phyloP scores from a whole-genome alignment of 257 asterid genomes.

The Solanum appendiculatum region DNA sequence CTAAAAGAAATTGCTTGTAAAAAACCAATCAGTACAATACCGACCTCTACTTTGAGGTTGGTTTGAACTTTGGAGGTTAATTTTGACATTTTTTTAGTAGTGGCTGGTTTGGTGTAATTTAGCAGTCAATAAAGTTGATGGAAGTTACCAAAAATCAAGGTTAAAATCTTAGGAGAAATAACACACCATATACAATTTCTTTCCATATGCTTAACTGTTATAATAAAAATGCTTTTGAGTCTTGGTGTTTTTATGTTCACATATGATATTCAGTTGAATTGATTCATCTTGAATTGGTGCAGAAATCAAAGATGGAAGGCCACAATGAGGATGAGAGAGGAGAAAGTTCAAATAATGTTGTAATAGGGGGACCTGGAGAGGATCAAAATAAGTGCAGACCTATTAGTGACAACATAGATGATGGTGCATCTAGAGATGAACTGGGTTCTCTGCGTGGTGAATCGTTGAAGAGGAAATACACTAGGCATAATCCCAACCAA shows the following conservation, averaged over 20 bases:
- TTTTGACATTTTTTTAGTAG: too few species aligned
- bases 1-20: too few species aligned
- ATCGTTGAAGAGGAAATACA: slow-evolving; percentile 31
- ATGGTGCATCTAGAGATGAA: slow-evolving; percentile 35
- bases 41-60: too few species aligned
- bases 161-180: background rate
- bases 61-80: too few species aligned
- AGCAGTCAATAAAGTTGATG: background rate
- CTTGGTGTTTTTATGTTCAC: background rate
- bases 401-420: slow-evolving; percentile 49
- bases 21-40: too few species aligned
- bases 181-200: background rate
- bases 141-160: background rate
- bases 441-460: slow-evolving; percentile 43
- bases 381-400: slow-evolving; percentile 52
- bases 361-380: slow-evolving; percentile 22
- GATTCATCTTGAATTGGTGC: background rate
- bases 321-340: slow-evolving; percentile 44
- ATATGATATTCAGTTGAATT: background rate
- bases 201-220: too few species aligned
- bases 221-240: too few species aligned
- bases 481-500: slow-evolving; percentile 50
- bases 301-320: slow-evolving; percentile 66
- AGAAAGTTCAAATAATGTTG: slow-evolving; percentile 26
- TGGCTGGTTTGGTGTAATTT: background rate